A percentile compares a stretch with the other conserved stretches of the same genome.
phyloP scores from a whole-genome alignment of 2,329 filamentous ascomycete species.

The Alternaria triticina region DNA sequence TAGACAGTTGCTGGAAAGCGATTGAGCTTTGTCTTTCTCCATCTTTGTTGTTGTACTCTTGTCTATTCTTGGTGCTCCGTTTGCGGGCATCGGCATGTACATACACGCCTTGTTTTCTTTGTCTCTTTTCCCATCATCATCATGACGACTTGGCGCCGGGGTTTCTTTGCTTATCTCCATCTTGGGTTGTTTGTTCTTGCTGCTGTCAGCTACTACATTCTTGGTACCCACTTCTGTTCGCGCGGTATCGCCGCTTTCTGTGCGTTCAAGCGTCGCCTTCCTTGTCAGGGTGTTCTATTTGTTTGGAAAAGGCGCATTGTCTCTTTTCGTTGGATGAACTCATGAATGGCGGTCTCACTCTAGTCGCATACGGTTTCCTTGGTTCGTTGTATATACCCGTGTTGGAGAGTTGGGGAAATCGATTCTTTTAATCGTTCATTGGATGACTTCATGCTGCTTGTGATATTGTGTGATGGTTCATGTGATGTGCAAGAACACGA shows the following conservation, averaged over 20 bases:
- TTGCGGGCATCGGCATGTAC: neutral
- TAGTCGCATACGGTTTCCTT: slow-evolving; percentile 1
- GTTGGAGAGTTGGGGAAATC: neutral
- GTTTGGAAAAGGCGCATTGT: neutral
- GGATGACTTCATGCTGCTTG: neutral
- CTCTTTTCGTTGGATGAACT: neutral
- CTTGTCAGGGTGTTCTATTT: neutral
- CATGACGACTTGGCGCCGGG: slow-evolving; percentile 4
- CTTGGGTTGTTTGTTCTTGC: neutral
- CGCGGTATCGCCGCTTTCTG: neutral
- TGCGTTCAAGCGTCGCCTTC: slow-evolving; percentile 9
- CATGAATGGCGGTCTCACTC: neutral
- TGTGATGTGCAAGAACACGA: no score
- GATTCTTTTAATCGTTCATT: neutral
- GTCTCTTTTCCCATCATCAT: neutral
- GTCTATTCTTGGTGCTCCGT: neutral
- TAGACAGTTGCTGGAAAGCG: slow-evolving; percentile 46
- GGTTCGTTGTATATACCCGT: neutral
- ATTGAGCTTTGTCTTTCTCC: slow-evolving; percentile 6
- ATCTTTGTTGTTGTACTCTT: no score
- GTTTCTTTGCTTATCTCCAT: neutral
- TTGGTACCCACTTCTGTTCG: neutral
- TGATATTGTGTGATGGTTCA: neutral
- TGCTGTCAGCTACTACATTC: neutral
- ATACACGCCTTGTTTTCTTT: neutral